A percentile compares a stretch with the other conserved stretches of the same genome.
phyloP scores from a whole-genome alignment of 2,329 filamentous ascomycete species.

The Aureobasidium sp. region DNA sequence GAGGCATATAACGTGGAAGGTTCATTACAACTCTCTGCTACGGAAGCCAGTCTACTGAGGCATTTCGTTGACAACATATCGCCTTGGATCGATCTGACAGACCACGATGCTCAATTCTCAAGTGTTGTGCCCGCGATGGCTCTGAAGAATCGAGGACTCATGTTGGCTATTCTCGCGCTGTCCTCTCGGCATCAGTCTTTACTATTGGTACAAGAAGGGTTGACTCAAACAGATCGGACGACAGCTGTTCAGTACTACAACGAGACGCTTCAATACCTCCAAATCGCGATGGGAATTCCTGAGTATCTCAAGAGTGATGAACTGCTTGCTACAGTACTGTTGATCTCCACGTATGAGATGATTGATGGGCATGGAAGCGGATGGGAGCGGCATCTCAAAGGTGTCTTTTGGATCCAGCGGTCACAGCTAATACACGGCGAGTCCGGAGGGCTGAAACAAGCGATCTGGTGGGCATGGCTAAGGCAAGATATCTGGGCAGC shows the following conservation, averaged over 20 bases:
- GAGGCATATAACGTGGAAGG: neutral
- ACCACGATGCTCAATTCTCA: conserved; percentile 36
- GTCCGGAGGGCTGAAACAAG: conserved; percentile 48
- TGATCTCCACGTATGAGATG: conserved; percentile 61
- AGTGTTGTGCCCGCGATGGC: conserved; percentile 35
- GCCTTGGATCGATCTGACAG: conserved; percentile 39
- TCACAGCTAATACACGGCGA: conserved; percentile 56
- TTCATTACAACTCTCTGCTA: neutral
- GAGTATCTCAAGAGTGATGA: conserved; percentile 53
- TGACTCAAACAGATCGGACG: conserved; percentile 25
- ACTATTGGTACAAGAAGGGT: neutral
- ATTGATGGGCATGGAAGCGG: conserved; percentile 50
- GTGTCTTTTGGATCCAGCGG: conserved; percentile 60
- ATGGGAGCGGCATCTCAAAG: conserved; percentile 58
- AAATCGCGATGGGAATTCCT: conserved; percentile 51
- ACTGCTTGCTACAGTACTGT: conserved; percentile 51
- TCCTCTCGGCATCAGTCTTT: conserved; percentile 45
- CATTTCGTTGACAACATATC: conserved; percentile 35
- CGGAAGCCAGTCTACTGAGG: conserved; percentile 35
- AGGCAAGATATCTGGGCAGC: conserved; percentile 61
- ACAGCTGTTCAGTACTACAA: conserved; percentile 50
- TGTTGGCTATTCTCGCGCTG: conserved; percentile 53
- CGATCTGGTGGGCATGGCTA: conserved; percentile 61
- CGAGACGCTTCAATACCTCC: conserved; percentile 56
- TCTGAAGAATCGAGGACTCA: conserved; percentile 48